Evolutionary conservation across 768 basidiomycete genomes (phyloP), one percentile per base, ranked within the genome.

Genomic region (Lentinula lateritia): DNA sequence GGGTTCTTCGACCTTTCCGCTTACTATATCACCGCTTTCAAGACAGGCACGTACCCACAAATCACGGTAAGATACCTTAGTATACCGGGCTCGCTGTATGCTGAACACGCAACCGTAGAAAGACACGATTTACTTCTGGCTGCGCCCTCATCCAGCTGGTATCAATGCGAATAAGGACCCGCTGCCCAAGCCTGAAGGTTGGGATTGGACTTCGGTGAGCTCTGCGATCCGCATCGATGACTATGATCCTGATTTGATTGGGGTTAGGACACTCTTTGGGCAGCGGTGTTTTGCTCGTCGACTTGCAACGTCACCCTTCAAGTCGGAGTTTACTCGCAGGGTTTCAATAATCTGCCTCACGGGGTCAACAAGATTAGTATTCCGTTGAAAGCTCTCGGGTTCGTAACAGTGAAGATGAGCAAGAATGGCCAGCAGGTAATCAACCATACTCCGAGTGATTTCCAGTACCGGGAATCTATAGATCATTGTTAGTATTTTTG

Each of bases 21-120:
- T 72, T 88, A 86, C 69, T 89, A 87, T 67, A 84, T 88, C 60
- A 74, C 73, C 13, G 86, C 85, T 0, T 90, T 83, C 78, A 87
- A 88, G 73, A 87, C 83, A 4, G 88, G 88, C 4, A 66, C 66
- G 0, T 88, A 83, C 62, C 87, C 87, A 5, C 66, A 76, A 6
- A 83, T 89, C 63, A 80, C 78, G 0, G 79, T 84, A 63, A 68
- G 85, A 67, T 63, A 74, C 34, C 74, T 71, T 62, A 56, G 74
- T 56, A 10, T 4, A 38, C 41, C 6, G 38, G 23, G 43, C 8
- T 39, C 15, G 18, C 54, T 45, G 23, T 20, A 20, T 52, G n/a
- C 43, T 32, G 61, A 10, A 18, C 8, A n/a, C 13, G 18, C 28
- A 13, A 28, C 13, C 2, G 5, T 36, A 83, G 80, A 63, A 75